Evolutionary conservation across 441 rosid species (phyloP).

Genomic region (Pelargonium fulgidum): DNA sequence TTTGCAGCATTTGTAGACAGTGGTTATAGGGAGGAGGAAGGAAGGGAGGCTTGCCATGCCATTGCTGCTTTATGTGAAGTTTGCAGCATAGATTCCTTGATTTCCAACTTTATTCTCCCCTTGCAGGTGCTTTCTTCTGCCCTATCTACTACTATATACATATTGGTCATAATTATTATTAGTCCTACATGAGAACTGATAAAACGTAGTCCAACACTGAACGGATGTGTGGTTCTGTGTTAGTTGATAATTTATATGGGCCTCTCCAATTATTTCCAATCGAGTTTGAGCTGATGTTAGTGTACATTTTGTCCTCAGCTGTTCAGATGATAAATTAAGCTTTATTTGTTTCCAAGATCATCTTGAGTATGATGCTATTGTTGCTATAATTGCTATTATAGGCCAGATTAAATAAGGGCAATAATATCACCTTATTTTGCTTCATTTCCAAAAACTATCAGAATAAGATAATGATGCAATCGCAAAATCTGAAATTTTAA

Average conservation of each 20-base stretch:
- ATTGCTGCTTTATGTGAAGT: slow-evolving; percentile 84
- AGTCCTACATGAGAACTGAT: neutral
- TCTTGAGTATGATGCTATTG: no score
- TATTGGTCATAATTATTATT: slow-evolving; percentile 13
- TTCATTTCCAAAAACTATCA: neutral
- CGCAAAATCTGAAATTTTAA: no score
- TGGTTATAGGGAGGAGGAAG: slow-evolving; percentile 35
- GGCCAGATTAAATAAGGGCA: no score
- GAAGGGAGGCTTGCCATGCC: slow-evolving; percentile 85
- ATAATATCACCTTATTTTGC: no score
- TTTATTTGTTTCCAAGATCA: neutral
- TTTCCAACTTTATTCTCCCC: slow-evolving; percentile 90
- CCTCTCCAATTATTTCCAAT: neutral
- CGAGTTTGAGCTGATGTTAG: neutral
- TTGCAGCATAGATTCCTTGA: slow-evolving; percentile 81
- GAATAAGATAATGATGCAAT: no score
- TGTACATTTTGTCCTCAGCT: neutral
- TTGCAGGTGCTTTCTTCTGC: slow-evolving; percentile 58
- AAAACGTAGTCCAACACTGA: neutral
- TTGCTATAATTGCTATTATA: no score
- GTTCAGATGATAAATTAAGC: no score
- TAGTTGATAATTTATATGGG: neutral
- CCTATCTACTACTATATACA: slow-evolving; percentile 7
- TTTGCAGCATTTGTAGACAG: slow-evolving; percentile 34
- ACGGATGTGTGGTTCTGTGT: neutral